Evolutionary conservation across 2,329 filamentous ascomycete genomes (phyloP).

Genomic region (Sarocladium strictum): DNA sequence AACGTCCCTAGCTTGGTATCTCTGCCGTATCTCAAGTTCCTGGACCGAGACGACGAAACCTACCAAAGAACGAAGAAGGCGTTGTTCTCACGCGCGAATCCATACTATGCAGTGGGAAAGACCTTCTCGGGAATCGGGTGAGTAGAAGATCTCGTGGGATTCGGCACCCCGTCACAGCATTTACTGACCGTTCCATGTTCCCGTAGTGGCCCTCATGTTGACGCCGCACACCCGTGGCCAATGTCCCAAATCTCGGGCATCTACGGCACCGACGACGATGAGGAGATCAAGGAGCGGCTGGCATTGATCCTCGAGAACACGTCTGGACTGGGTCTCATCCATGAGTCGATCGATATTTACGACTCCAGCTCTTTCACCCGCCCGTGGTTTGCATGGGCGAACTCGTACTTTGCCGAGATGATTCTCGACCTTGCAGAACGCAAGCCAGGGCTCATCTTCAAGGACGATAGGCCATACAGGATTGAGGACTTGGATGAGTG

Average conservation of each 20-base stretch:
- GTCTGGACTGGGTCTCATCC: slow-evolving; percentile 37
- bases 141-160: slow-evolving; percentile 3
- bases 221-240: slow-evolving; percentile 50
- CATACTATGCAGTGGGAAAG: slow-evolving; percentile 52
- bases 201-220: slow-evolving; percentile 56
- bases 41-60: slow-evolving; percentile 50
- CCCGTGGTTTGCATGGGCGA: slow-evolving; percentile 41
- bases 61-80: slow-evolving; percentile 78
- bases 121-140: slow-evolving; percentile 21
- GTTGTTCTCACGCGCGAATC: slow-evolving; percentile 69
- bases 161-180: not conserved
- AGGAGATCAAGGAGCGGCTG: slow-evolving; percentile 28
- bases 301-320: slow-evolving; percentile 34
- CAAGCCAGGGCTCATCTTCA: slow-evolving; percentile 67
- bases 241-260: slow-evolving; percentile 50
- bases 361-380: slow-evolving; percentile 32
- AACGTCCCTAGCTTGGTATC: slow-evolving; percentile 64
- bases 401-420: slow-evolving; percentile 36
- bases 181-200: no score
- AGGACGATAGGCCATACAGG: slow-evolving; percentile 10
- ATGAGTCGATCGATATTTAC: slow-evolving; percentile 41
- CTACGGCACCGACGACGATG: slow-evolving; percentile 37
- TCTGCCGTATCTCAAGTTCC: slow-evolving; percentile 58
- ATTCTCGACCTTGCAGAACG: slow-evolving; percentile 69
- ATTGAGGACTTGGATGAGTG: not conserved